Percentiles rank a stretch among this genome's conserved stretches.
Evolutionary conservation across 108 stramenopile genomes (phyloP).

Genomic region (Nannochloropsis granulata): DNA sequence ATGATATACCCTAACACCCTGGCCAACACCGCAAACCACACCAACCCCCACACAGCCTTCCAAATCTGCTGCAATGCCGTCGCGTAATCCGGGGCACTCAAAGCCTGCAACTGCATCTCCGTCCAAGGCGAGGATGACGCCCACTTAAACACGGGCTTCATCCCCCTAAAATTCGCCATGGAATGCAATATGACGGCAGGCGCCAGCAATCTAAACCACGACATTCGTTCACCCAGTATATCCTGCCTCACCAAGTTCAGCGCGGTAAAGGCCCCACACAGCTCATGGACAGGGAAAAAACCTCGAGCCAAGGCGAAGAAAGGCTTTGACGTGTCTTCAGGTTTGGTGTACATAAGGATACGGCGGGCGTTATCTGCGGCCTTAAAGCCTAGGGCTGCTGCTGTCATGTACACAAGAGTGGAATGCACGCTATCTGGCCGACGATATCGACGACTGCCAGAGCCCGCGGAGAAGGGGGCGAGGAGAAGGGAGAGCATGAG

Average conservation of each 20-base stretch:
- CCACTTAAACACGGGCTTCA: constrained; percentile 83
- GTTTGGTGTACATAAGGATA: constrained; percentile 17
- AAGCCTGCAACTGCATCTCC: constrained; percentile 62
- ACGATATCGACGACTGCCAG: background rate
- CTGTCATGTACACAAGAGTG: constrained; percentile 19
- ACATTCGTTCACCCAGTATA: background rate
- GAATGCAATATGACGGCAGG: constrained; percentile 66
- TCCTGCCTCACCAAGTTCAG: constrained; percentile 57
- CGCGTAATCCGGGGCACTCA: background rate
- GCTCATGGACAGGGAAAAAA: constrained; percentile 76
- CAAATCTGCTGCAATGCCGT: background rate
- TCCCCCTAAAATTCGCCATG: constrained; percentile 75
- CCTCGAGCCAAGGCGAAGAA: constrained; percentile 47
- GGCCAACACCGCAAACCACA: background rate
- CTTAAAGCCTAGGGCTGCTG: constrained; percentile 21
- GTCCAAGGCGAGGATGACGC: constrained; percentile 69
- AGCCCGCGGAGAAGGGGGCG: background rate
- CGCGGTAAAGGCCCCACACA: constrained; percentile 84
- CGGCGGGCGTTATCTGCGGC: constrained; percentile 15
- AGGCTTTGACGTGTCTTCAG: constrained; percentile 13
- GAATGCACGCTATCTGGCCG: constrained; percentile 10
- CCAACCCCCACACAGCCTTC: background rate
- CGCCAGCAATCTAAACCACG: constrained; percentile 14
- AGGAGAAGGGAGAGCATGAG: background rate
- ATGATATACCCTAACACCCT: background rate